A percentile compares a stretch with the other conserved stretches of the same genome.
phyloP scores from a whole-genome alignment of 306 rosid genomes.

The Cicer judaicum region DNA sequence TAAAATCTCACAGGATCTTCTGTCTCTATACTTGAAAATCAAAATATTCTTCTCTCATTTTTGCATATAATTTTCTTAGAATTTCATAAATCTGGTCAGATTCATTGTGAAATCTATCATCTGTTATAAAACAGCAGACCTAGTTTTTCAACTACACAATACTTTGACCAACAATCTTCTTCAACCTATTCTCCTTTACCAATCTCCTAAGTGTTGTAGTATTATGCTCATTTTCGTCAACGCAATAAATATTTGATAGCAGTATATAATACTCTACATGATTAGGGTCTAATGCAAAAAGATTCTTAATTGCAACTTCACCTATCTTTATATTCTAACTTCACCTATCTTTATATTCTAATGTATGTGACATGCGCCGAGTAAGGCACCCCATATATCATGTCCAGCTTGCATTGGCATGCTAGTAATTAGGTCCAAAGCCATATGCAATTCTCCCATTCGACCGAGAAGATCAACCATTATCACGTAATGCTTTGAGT shows the following conservation, averaged over 20 bases:
- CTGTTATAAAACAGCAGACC: slow-evolving; percentile 60
- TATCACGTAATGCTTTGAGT: slow-evolving; percentile 69
- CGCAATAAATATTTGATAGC: slow-evolving; percentile 71
- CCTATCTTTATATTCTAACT: slow-evolving; percentile 69
- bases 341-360: too few relatives aligned
- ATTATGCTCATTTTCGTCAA: slow-evolving; percentile 69
- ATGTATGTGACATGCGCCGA: too few relatives aligned
- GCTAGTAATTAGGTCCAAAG: slow-evolving; percentile 58
- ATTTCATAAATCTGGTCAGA: slow-evolving; percentile 56
- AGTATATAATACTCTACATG: slow-evolving; percentile 70
- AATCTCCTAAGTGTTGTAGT: slow-evolving; percentile 59
- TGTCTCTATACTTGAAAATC: slow-evolving; percentile 28
- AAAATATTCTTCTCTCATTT: slow-evolving; percentile 56
- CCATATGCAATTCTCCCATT: slow-evolving; percentile 69
- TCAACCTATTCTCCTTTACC: slow-evolving; percentile 66
- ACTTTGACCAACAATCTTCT: slow-evolving; percentile 66
- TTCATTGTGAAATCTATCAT: slow-evolving; percentile 56
- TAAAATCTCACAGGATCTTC: slow-evolving; percentile 33
- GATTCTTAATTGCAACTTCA: slow-evolving; percentile 70
- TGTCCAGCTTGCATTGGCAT: slow-evolving; percentile 67
- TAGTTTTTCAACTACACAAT: slow-evolving; percentile 56
- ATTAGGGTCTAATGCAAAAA: slow-evolving; percentile 61
- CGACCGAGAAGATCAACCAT: slow-evolving; percentile 92
- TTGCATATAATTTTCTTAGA: slow-evolving; percentile 59
- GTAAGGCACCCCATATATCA: slow-evolving; percentile 81